Base-by-base conservation (phyloP, 805 yeast genomes). In the Diddensiella caesifluorescens region DNA sequence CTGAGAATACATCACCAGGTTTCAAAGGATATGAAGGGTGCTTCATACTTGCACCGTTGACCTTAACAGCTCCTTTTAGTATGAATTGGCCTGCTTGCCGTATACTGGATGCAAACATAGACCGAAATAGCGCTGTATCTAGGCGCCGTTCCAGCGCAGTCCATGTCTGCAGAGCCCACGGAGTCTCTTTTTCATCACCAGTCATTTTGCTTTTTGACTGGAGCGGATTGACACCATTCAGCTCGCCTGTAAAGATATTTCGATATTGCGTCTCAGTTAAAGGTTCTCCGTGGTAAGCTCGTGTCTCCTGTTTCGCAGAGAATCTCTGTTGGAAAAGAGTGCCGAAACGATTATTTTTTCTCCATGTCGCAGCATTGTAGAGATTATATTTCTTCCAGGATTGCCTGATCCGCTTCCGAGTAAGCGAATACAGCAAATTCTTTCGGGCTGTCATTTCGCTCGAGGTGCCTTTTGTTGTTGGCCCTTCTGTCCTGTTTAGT, bases 211-310 rank as follows among this genome's bases (percentile, higher is more conserved):
- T n/a, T n/a, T 89, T 80, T 5, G 90, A 84, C 63, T 86, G 95
- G 59, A 87, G 72, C 56, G 87, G 95, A 5, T 95, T 92, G 30
- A 87, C 95, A 22, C 94, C 84, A 46, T 83, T 80, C 52, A 88
- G 69, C 46, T 80, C 79, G 35, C 72, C 69, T 41, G 78, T 68
- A 66, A 90, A 89, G 38, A 74, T 62, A 5, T 77, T 65, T 58
- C 83, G 82, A 81, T 88, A 84, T 59, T 89, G 77, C 15, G 76
- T 68, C 61, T 92, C 98, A 1, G 90, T 83, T 42, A 90, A 62
- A 60, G 83, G 86, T 57, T 92, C 97, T 54, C 98, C 98, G 61
- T 90, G 98, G 62, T 90, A 90, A 1, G 90, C 82, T 65, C 98
- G 77, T 5, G 97, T 81, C 59, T 89, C 96, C 59, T 79, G 82